Conservation (phyloP, 169 alveolate genomes). For the Plasmodium fragile region DNA sequence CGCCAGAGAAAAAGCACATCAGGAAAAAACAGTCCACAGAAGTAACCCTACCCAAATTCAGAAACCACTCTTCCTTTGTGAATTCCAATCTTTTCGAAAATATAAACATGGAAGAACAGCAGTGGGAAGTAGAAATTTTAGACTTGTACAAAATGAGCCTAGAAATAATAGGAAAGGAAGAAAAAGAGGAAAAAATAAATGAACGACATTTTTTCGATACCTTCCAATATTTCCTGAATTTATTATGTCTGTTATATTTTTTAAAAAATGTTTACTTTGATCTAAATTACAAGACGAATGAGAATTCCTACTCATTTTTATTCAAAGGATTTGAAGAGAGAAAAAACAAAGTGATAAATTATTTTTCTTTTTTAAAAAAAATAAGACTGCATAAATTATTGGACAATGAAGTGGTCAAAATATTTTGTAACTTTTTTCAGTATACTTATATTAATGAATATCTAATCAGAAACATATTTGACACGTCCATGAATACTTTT, state of each 20-base stretch:
- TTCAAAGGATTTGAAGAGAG: constrained; percentile 76
- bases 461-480: constrained; percentile 54
- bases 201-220: constrained; percentile 42
- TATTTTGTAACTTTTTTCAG: constrained; percentile 67
- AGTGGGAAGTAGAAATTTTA: constrained; percentile 16
- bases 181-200: constrained; percentile 1
- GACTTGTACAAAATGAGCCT: constrained; percentile 10
- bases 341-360: constrained; percentile 39
- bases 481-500: constrained; percentile 23
- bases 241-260: constrained; percentile 52
- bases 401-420: constrained; percentile 69
- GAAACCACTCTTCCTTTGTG: constrained; percentile 47
- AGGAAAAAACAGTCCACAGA: not conserved
- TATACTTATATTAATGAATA: constrained; percentile 62
- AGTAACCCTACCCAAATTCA: not conserved
- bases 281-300: constrained; percentile 57
- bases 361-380: constrained; percentile 55
- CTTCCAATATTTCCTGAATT: constrained; percentile 43
- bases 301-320: constrained; percentile 66
- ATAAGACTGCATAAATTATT: constrained; percentile 26
- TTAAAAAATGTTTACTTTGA: constrained; percentile 67
- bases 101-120: constrained; percentile 17
- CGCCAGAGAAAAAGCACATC: not conserved
- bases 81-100: constrained; percentile 40
- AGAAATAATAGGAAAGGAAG: constrained; percentile 19